Percentiles rank a stretch among this genome's conserved stretches.
Conservation (phyloP, 2,329 filamentous ascomycete species). For the Phoma sp. region DNA sequence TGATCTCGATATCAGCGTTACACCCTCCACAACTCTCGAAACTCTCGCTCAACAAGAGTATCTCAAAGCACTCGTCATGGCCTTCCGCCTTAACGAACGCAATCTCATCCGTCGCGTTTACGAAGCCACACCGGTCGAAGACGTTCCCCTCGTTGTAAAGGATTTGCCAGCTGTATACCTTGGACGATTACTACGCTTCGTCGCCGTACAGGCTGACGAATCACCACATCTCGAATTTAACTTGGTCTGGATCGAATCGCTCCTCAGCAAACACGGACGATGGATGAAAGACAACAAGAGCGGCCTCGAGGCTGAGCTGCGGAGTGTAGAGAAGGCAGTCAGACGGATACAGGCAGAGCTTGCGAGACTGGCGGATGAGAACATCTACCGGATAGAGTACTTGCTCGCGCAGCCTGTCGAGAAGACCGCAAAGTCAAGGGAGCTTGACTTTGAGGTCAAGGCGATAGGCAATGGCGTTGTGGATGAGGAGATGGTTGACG, state of each 20-base stretch:
- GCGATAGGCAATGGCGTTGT: conserved; percentile 43
- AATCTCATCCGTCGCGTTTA: conserved; percentile 85
- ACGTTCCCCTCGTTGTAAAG: conserved; percentile 79
- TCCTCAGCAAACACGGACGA: conserved; percentile 80
- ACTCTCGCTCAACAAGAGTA: conserved; percentile 82
- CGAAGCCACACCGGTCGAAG: conserved; percentile 75
- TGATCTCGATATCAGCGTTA: conserved; percentile 93
- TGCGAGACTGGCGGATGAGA: conserved; percentile 82
- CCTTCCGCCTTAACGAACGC: conserved; percentile 90
- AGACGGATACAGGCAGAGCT: conserved; percentile 82
- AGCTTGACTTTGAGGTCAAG: conserved; percentile 42
- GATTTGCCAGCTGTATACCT: conserved; percentile 87
- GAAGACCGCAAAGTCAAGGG: conserved; percentile 30
- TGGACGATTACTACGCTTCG: conserved; percentile 81
- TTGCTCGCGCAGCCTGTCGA: conserved; percentile 64
- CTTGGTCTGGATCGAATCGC: conserved; percentile 85
- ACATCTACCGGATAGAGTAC: conserved; percentile 88
- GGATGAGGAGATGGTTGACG: conserved; percentile 44
- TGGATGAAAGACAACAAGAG: conserved; percentile 82
- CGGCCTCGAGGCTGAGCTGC: conserved; percentile 82
- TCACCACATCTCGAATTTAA: conserved; percentile 96
- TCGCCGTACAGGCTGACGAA: conserved; percentile 85
- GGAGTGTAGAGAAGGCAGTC: conserved; percentile 81
- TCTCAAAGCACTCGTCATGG: conserved; percentile 93
- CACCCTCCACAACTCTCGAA: conserved; percentile 71